These are phyloP conservation scores for Amniculicola lignicola DNA, from an alignment of 495 filamentous ascomycete genomes.

Conservation along the genomic window DNA sequence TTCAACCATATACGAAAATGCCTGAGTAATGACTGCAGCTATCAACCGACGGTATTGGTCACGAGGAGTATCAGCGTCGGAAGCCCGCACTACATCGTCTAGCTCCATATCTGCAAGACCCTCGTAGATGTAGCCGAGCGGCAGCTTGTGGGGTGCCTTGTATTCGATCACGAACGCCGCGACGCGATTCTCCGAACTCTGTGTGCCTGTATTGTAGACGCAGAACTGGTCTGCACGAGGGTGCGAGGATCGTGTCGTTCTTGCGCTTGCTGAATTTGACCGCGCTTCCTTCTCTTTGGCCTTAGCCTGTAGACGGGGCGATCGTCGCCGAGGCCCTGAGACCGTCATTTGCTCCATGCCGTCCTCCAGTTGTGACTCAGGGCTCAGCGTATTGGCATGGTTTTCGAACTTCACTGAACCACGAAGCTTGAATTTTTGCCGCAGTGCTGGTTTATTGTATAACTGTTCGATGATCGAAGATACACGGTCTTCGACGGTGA, in stretches of 20 bases:
- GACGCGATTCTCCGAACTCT: conserved; percentile 1
- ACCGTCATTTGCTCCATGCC: conserved; percentile 16
- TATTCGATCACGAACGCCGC: not conserved
- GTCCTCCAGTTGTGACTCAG: conserved; percentile 10
- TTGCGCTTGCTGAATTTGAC: not conserved
- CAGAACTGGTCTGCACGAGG: conserved; percentile 37
- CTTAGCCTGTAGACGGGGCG: conserved; percentile 19
- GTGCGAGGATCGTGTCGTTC: conserved; percentile 11
- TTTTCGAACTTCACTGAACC: conserved; percentile 25
- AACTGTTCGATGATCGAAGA: no score
- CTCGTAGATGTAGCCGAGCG: no score
- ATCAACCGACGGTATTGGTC: no score
- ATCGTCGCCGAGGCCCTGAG: conserved; percentile 7
- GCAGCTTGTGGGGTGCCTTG: no score
- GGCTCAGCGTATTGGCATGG: conserved; percentile 27
- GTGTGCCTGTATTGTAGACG: conserved; percentile 31
- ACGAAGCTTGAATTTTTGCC: conserved; percentile 17
- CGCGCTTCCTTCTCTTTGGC: not conserved
- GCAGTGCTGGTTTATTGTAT: no score
- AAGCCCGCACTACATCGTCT: no score
- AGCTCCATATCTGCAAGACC: no score
- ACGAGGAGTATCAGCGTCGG: no score
- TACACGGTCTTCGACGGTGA: no score
- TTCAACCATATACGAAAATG: no score
- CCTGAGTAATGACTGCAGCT: no score